Evolutionary conservation across 2,329 filamentous ascomycete species (phyloP).

Genomic region (Mycosphaerella sp.): DNA sequence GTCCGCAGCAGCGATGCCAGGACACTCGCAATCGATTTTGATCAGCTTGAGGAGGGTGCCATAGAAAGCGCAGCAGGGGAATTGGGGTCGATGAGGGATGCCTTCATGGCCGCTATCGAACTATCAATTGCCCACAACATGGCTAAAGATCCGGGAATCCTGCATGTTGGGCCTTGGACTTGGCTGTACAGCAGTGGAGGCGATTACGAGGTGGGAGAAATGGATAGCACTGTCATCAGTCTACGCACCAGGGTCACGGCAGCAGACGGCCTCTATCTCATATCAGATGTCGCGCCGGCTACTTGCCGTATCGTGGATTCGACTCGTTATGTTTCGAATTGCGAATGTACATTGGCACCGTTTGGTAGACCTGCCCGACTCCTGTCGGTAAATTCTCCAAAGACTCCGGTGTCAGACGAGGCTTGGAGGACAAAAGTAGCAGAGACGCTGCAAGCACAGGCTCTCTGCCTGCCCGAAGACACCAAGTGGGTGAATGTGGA

Average conservation of each 20-base stretch:
- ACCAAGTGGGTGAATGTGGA: constrained; percentile 14
- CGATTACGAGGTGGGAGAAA: not conserved
- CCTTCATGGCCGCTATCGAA: constrained; percentile 24
- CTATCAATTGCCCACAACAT: constrained; percentile 16
- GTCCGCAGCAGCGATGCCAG: not conserved
- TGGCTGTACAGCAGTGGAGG: constrained; percentile 14
- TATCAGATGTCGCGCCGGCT: constrained; percentile 10
- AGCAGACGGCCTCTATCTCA: constrained; percentile 14
- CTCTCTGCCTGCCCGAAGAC: constrained; percentile 15
- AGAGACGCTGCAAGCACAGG: constrained; percentile 9
- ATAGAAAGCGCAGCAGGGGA: not conserved
- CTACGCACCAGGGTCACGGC: constrained; percentile 14
- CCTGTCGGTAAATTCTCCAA: not conserved
- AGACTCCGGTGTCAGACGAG: constrained; percentile 1
- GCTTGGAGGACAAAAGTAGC: constrained; percentile 13
- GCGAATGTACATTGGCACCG: constrained; percentile 14
- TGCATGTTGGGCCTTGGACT: constrained; percentile 20
- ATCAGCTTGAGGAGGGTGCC: not conserved
- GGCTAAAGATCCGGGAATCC: constrained; percentile 8
- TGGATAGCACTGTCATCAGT: constrained; percentile 11
- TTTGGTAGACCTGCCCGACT: constrained; percentile 10
- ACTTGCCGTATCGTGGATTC: constrained; percentile 7
- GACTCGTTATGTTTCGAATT: not conserved
- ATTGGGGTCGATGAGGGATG: constrained; percentile 10
- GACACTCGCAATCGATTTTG: not conserved